Evolutionary conservation across 257 asterid species (phyloP).

Genomic region (Jasminum sambac): DNA sequence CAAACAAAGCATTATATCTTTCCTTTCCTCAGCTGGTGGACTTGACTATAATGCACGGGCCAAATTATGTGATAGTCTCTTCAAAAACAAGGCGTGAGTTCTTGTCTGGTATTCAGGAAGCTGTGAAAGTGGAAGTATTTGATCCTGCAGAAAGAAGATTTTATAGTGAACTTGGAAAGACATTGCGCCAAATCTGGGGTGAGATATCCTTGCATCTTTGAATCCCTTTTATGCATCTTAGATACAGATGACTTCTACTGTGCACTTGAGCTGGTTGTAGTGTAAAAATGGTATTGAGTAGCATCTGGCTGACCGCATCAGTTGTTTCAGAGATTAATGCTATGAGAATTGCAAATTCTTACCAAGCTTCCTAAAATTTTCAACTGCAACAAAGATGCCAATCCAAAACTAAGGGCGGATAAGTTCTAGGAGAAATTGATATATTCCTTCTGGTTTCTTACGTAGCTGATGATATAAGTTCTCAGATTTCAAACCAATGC

Average conservation of each 20-base stretch:
- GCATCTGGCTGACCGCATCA: conserved; percentile 2
- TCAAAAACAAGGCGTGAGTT: conserved; percentile 65
- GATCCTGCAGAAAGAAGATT: conserved; percentile 66
- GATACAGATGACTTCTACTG: conserved; percentile 14
- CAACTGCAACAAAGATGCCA: too few species aligned
- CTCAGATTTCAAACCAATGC: neutral
- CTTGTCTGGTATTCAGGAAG: conserved; percentile 65
- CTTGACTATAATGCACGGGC: conserved; percentile 59
- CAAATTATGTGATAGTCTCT: conserved; percentile 49
- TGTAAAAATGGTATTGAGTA: neutral
- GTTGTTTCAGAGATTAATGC: conserved; percentile 7
- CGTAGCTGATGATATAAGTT: neutral
- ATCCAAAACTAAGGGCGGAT: too few species aligned
- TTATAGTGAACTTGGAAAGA: conserved; percentile 55
- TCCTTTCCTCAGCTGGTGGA: conserved; percentile 62
- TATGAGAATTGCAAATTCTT: neutral
- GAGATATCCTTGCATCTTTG: conserved; percentile 36
- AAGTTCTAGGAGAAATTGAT: too few species aligned
- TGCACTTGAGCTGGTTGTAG: conserved; percentile 14
- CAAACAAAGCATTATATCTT: neutral
- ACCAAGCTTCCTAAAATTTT: conserved; percentile 9
- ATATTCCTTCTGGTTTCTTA: too few species aligned
- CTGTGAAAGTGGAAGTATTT: conserved; percentile 44
- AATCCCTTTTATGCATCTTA: conserved; percentile 12
- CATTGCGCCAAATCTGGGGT: conserved; percentile 75